Conservation (phyloP, 352 stramenopile genomes). For the Phytophthora citrophthora region DNA sequence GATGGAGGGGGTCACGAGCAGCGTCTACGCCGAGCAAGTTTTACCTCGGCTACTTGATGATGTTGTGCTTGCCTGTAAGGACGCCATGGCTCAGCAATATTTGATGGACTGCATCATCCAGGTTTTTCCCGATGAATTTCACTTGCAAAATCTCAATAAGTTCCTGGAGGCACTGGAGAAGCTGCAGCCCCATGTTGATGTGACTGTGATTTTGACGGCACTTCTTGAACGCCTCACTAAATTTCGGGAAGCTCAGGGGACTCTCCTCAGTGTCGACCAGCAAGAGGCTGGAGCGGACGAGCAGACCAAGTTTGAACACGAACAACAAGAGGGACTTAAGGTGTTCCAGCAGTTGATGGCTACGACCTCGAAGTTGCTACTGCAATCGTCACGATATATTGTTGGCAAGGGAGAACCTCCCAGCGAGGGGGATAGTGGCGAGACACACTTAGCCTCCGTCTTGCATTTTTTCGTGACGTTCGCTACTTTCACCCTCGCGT, state of each 20-base stretch:
- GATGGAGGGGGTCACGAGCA: conserved; percentile 93
- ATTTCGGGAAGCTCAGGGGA: conserved; percentile 67
- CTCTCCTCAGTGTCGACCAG: conserved; percentile 10
- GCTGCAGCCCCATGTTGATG: conserved; percentile 93
- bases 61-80: conserved; percentile 94
- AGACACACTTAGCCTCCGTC: conserved; percentile 30
- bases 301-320: conserved; percentile 15
- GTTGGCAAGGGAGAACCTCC: conserved; percentile 2
- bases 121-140: conserved; percentile 98
- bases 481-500: conserved; percentile 55
- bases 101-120: conserved; percentile 99
- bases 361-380: conserved; percentile 28
- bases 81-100: conserved; percentile 98
- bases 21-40: conserved; percentile 91
- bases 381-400: conserved; percentile 27
- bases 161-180: conserved; percentile 89
- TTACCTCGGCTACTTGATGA: conserved; percentile 91
- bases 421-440: conserved; percentile 10
- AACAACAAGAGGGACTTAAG: conserved; percentile 18
- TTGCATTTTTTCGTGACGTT: conserved; percentile 60
- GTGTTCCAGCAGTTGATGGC: conserved; percentile 32
- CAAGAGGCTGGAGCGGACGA: conserved; percentile 20
- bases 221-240: conserved; percentile 95
- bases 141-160: conserved; percentile 94
- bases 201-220: conserved; percentile 89